phyloP scores from a whole-genome alignment of 2,329 filamentous ascomycete genomes.

The Sclerotinia trifoliorum region DNA sequence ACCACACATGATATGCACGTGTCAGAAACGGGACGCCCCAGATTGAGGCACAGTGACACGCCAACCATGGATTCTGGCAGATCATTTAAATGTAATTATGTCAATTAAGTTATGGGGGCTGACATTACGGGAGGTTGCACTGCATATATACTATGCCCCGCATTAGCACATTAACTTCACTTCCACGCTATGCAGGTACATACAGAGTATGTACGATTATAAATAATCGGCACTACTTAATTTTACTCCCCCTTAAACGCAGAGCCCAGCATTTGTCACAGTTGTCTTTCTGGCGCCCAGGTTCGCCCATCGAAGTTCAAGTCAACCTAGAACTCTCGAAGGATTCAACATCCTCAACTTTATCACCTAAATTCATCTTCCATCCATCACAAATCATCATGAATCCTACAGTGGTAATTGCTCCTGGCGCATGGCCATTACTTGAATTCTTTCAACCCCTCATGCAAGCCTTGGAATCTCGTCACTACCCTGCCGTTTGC shows the following conservation, averaged over 20 bases:
- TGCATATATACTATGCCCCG: not conserved
- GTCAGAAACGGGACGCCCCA: not conserved
- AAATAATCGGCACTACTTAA: not conserved
- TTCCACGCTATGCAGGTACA: no score
- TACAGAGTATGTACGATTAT: not conserved
- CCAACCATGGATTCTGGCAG: no score
- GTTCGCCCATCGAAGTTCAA: not conserved
- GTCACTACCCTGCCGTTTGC: not conserved
- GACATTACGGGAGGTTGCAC: not conserved
- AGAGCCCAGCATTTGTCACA: not conserved
- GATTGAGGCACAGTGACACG: not conserved
- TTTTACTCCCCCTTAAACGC: not conserved
- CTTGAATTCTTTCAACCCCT: not conserved
- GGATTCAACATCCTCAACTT: not conserved
- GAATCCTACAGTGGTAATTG: not conserved
- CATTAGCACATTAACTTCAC: not conserved
- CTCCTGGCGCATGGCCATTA: conserved; percentile 6
- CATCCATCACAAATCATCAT: not conserved
- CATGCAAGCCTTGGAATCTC: not conserved
- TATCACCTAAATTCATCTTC: not conserved
- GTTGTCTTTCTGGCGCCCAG: not conserved
- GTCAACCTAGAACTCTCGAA: not conserved
- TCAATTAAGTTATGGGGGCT: not conserved
- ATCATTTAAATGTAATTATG: not conserved
- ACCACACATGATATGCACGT: not conserved